Conservation (phyloP, 73 alveolate species). For the Paramecium bursaria region DNA sequence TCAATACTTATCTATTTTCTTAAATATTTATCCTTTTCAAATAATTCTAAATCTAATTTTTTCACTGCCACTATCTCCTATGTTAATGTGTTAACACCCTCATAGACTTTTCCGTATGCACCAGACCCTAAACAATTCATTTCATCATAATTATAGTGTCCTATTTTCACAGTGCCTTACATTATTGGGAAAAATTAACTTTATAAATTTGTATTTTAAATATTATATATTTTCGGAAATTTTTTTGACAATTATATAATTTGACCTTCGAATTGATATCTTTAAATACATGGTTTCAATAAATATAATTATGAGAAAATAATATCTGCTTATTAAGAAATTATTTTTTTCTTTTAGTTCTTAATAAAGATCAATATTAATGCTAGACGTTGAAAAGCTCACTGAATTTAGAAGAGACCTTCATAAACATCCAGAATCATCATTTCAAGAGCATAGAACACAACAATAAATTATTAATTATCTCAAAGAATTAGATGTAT, state of each 20-base stretch:
- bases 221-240: too few relatives aligned
- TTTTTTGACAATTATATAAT: too few relatives aligned
- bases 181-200: too few relatives aligned
- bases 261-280: too few relatives aligned
- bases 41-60: constrained; percentile 47
- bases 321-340: too few relatives aligned
- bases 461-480: constrained; percentile 41
- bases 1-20: constrained; percentile 22
- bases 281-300: too few relatives aligned
- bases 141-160: constrained; percentile 60
- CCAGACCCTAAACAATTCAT: constrained; percentile 58
- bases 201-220: too few relatives aligned
- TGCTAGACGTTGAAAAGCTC: constrained; percentile 19
- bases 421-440: constrained; percentile 62
- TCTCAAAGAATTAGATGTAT: too few relatives aligned
- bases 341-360: too few relatives aligned
- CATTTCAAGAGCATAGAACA: constrained; percentile 50
- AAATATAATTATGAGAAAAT: too few relatives aligned
- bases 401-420: constrained; percentile 20
- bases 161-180: too few relatives aligned
- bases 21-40: constrained; percentile 49
- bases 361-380: too few relatives aligned
- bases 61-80: constrained; percentile 65
- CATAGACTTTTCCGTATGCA: constrained; percentile 68
- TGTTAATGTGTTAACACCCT: constrained; percentile 64